Percentiles rank a stretch among this genome's conserved stretches.
Evolutionary conservation across 1,284 basidiomycete genomes (phyloP).

Genomic region (Entoloma clypeatum): DNA sequence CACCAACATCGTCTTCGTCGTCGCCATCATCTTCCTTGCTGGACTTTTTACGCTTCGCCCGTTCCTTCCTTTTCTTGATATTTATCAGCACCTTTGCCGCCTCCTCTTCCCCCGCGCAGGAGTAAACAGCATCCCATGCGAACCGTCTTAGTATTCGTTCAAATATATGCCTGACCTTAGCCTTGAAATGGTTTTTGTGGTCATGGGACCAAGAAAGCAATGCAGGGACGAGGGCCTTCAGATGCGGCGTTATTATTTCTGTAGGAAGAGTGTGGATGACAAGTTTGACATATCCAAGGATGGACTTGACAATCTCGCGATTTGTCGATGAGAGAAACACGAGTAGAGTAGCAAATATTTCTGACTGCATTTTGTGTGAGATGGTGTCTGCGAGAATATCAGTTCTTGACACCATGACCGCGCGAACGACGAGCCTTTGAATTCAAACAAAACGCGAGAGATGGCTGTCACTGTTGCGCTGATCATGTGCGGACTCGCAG

Average conservation of each 20-base stretch:
- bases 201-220: slow-evolving; percentile 93
- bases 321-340: slow-evolving; percentile 93
- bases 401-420: not conserved
- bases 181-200: slow-evolving; percentile 99
- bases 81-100: slow-evolving; percentile 80
- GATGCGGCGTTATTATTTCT: slow-evolving; percentile 71
- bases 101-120: slow-evolving; percentile 72
- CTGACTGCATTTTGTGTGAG: slow-evolving; percentile 73
- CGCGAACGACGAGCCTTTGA: slow-evolving; percentile 64
- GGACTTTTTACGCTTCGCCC: slow-evolving; percentile 76
- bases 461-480: slow-evolving; percentile 95
- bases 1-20: slow-evolving; percentile 51
- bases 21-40: slow-evolving; percentile 52
- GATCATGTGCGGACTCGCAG: slow-evolving; percentile 96
- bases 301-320: slow-evolving; percentile 96
- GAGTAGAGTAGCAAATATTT: slow-evolving; percentile 84
- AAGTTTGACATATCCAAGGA: slow-evolving; percentile 94
- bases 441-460: slow-evolving; percentile 93
- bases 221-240: slow-evolving; percentile 78
- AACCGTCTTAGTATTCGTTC: slow-evolving; percentile 94
- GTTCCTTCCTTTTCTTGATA: slow-evolving; percentile 90
- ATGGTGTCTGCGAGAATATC: slow-evolving; percentile 56
- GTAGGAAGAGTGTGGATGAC: slow-evolving; percentile 80
- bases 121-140: slow-evolving; percentile 81
- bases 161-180: slow-evolving; percentile 94